Base-by-base conservation (phyloP, 1,139 yeast genomes). In the Sugiyamaella castrensis region DNA sequence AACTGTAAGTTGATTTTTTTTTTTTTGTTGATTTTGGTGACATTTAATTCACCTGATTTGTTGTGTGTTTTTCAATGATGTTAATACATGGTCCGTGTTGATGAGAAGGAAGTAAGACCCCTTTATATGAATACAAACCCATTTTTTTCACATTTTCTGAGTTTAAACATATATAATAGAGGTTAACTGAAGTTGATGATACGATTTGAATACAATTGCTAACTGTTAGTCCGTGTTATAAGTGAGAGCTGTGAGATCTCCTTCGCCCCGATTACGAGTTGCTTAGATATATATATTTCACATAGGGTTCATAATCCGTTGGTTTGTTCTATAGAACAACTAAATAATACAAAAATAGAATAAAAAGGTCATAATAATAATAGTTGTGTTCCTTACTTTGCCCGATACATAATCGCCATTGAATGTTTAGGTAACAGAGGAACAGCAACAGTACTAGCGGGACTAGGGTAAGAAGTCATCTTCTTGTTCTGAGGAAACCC, bases 61-160 rank as follows among this genome's bases (percentile, higher is more conserved):
- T 19, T 19, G 24, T 19, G 24, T 24, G 24, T 31, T 15, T 34
- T 35, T 47, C 51, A 32, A 57, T 68, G 71, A 68, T 66, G 71
- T 66, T 49, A 60, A 55, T 55, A 50, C 57, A 58, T 68, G 71
- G 71, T 68, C 71, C 71, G 71, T 68, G 71, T 68, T 68, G 57
- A 68, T 66, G 71, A 68, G 63, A 61, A 64, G 69, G 71, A 58
- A 52, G 59, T 68, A 66, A 67, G 70, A 66, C 71, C 69, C 71
- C 71, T 67, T 55, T 48, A 45, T 40, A 60, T 64, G 67, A 64
- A 62, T 64, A 61, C 67, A 64, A 58, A 58, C 55, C 66, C 64
- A 62, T 54, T 53, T 52, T 37, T 38, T 39, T 33, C 35, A 31
- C 36, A 37, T 43, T 32, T 41, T 29, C 47, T 43, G 47, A 43